Base-by-base conservation (phyloP, 805 yeast species). In the Millerozyma acaciae region DNA sequence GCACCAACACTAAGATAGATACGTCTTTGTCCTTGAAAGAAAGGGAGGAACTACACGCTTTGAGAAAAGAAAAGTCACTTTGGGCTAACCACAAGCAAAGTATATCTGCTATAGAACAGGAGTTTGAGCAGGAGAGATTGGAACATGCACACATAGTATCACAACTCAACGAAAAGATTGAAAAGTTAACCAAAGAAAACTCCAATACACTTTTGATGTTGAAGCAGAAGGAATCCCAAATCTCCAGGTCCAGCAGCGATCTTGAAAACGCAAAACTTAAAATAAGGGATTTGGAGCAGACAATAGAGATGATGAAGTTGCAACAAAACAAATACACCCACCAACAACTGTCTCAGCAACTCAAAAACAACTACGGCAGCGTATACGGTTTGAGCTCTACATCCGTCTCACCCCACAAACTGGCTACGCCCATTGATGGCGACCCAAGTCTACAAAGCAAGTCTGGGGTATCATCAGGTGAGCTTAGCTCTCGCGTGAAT, bases 211-310 rank as follows among this genome's bases (percentile, higher is more conserved):
- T 62, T 27, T 61, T 80, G 45, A 62, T 70, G 34, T 51, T 75
- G 16, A 81, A 81, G 51, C 78, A 84, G 20, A 78, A 76, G 42
- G 93, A 84, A 30, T 76, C 85, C 0, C 87, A 80, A 50, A 54
- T 84, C 6, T 63, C 70, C 26, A 60, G 93, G 27, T 58, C 77
- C 16, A 72, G 64, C 26, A 71, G 77, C 29, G 93, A 85, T 47
- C 53, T 79, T 30, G 87, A 80, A 28, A 70, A 65, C 27, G 65
- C 80, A 4, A 73, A 70, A 33, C 53, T 68, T n/a, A 70, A 70
- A 43, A 66, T 75, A 8, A 50, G 66, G 20, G 77, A 76, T 37
- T 53, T 81, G 37, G 82, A 78, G 47, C 71, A 68, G 38, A 75
- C 55, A 9, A 48, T 50, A 9, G 61, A 57, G 37, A 48, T 54